Evolutionary conservation across 805 yeast genomes (phyloP).

Genomic region (Zygoascus tannicola): DNA sequence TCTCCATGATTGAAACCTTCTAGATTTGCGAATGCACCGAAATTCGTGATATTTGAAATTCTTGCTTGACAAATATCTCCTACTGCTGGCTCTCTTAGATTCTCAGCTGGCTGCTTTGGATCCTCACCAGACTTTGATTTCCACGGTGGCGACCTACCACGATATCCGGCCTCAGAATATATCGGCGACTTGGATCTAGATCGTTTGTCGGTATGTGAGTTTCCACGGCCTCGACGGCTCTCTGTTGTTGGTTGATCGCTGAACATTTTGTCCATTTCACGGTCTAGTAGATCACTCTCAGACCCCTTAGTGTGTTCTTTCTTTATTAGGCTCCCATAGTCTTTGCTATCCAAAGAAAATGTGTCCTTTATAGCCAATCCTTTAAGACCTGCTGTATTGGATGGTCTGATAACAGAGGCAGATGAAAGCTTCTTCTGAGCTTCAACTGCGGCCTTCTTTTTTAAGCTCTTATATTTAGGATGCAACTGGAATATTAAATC

Average conservation of each 20-base stretch:
- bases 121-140: background rate
- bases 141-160: slow-evolving; percentile 14
- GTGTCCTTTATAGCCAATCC: slow-evolving; percentile 20
- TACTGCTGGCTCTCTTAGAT: slow-evolving; percentile 23
- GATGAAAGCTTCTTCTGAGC: background rate
- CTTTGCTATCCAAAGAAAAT: slow-evolving; percentile 6
- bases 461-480: slow-evolving; percentile 21
- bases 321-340: slow-evolving; percentile 5
- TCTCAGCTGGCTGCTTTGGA: background rate
- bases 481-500: slow-evolving; percentile 25
- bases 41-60: slow-evolving; percentile 50
- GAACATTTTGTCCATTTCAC: background rate
- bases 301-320: background rate
- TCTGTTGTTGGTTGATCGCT: background rate
- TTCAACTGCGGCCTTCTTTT: background rate
- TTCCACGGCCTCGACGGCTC: background rate
- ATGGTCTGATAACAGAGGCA: background rate
- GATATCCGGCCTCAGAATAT: background rate
- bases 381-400: slow-evolving; percentile 4
- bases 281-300: background rate
- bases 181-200: background rate
- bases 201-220: too few relatives aligned
- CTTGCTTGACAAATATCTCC: slow-evolving; percentile 51
- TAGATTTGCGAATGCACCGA: slow-evolving; percentile 71
- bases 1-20: slow-evolving; percentile 28